phyloP scores from a whole-genome alignment of 768 basidiomycete genomes.

The Psilocybe subaeruginosa region DNA sequence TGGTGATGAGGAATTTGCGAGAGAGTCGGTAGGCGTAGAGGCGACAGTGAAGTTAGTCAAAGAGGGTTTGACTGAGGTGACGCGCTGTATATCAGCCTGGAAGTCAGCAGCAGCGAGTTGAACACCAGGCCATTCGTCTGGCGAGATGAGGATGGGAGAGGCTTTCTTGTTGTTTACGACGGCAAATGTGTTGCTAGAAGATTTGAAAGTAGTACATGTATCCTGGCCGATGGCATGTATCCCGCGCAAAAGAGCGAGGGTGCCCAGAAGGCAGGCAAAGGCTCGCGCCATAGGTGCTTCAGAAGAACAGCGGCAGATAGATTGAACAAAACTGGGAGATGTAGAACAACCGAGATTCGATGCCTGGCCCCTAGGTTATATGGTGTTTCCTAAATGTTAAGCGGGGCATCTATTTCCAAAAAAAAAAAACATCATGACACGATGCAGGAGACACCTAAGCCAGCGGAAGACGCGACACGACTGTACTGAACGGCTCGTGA shows the following conservation, averaged over 20 bases:
- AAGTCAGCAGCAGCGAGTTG: slow-evolving; percentile 65
- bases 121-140: slow-evolving; percentile 67
- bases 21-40: slow-evolving; percentile 22
- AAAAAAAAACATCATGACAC: slow-evolving; percentile 4
- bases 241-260: slow-evolving; percentile 21
- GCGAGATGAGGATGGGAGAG: slow-evolving; percentile 50
- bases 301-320: not conserved
- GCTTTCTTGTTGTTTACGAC: slow-evolving; percentile 48
- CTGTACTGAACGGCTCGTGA: slow-evolving; percentile 17
- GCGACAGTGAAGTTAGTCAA: slow-evolving; percentile 51
- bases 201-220: slow-evolving; percentile 48
- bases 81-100: slow-evolving; percentile 59
- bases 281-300: slow-evolving; percentile 18
- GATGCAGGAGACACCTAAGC: slow-evolving; percentile 3
- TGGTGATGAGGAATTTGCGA: not conserved
- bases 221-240: slow-evolving; percentile 48
- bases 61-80: slow-evolving; percentile 54
- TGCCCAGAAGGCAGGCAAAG: slow-evolving; percentile 16
- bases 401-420: slow-evolving; percentile 3
- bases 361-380: not conserved
- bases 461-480: slow-evolving; percentile 10
- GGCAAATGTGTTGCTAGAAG: slow-evolving; percentile 39
- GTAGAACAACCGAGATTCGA: not conserved
- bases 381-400: not conserved
- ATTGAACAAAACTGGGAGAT: not conserved